A percentile compares a stretch with the other conserved stretches of the same genome.
phyloP scores from a whole-genome alignment of 306 rosid species.

The Sechiopsis laciniata region DNA sequence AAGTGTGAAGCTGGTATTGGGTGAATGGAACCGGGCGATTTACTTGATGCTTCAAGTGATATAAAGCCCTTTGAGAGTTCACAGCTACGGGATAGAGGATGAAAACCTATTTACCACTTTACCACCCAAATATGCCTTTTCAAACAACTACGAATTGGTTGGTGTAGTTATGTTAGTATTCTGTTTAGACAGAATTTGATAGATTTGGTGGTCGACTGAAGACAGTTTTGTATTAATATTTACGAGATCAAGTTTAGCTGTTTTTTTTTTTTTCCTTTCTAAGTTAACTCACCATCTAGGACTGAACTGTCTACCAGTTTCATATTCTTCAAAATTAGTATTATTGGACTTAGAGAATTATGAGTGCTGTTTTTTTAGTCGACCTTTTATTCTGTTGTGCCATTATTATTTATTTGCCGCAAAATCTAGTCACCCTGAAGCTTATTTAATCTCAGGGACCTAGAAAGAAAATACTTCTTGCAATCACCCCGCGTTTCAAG shows the following conservation, averaged over 20 bases:
- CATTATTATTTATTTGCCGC: background rate
- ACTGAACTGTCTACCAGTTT: background rate
- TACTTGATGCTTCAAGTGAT: background rate
- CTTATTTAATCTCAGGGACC: conserved; percentile 67
- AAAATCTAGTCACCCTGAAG: conserved; percentile 24
- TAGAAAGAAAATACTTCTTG: conserved; percentile 81
- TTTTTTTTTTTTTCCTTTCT: background rate
- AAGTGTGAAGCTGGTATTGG: background rate
- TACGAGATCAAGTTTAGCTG: background rate
- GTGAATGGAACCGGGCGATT: background rate
- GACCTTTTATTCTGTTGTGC: background rate
- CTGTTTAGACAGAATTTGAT: background rate
- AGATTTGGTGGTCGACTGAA: background rate
- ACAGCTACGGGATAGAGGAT: background rate
- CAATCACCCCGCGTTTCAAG: conserved; percentile 57
- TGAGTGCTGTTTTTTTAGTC: too few species aligned
- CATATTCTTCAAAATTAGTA: background rate
- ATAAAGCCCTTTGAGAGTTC: background rate
- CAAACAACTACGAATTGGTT: background rate
- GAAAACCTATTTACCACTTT: background rate
- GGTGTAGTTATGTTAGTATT: background rate
- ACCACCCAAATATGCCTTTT: background rate
- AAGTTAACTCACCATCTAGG: background rate
- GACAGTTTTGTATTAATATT: background rate
- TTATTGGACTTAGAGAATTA: background rate